Evolutionary conservation across 805 yeast genomes (phyloP).

Genomic region (Alloascoidea africana): DNA sequence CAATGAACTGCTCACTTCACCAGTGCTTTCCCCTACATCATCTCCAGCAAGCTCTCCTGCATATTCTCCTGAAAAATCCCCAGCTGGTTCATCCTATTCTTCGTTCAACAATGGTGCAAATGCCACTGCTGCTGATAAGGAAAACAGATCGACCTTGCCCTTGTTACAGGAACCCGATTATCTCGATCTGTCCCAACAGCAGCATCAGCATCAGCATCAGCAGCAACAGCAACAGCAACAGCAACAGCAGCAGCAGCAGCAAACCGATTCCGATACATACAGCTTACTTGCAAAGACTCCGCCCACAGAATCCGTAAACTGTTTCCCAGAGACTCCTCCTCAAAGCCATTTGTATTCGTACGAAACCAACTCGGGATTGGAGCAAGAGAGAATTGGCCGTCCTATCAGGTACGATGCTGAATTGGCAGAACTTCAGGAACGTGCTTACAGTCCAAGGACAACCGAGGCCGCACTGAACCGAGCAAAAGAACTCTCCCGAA

Average conservation of each 20-base stretch:
- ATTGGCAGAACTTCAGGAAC: no score
- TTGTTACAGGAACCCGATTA: conserved; percentile 35
- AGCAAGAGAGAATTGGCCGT: no score
- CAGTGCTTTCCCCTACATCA: conserved; percentile 58
- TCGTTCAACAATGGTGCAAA: conserved; percentile 3
- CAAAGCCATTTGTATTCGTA: conserved; percentile 7
- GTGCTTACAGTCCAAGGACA: conserved; percentile 1
- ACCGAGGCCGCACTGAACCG: neutral
- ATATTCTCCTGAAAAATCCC: neutral
- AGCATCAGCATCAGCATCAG: conserved; percentile 3
- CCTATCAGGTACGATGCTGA: no score
- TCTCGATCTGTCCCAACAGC: conserved; percentile 24
- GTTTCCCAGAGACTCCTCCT: neutral
- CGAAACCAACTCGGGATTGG: no score
- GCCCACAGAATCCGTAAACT: neutral
- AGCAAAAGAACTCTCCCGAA: conserved; percentile 1
- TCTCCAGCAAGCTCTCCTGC: conserved; percentile 17
- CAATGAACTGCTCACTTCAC: conserved; percentile 67
- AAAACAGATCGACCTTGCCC: no score
- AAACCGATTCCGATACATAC: conserved; percentile 6
- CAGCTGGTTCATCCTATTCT: neutral
- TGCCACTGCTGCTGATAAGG: no score
- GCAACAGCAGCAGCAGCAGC: conserved; percentile 3
- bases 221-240: conserved; percentile 1
- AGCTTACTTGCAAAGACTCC: no score